Evolutionary conservation across 176 grass and related monocot genomes (phyloP).

Genomic region (Triticum timopheevii): DNA sequence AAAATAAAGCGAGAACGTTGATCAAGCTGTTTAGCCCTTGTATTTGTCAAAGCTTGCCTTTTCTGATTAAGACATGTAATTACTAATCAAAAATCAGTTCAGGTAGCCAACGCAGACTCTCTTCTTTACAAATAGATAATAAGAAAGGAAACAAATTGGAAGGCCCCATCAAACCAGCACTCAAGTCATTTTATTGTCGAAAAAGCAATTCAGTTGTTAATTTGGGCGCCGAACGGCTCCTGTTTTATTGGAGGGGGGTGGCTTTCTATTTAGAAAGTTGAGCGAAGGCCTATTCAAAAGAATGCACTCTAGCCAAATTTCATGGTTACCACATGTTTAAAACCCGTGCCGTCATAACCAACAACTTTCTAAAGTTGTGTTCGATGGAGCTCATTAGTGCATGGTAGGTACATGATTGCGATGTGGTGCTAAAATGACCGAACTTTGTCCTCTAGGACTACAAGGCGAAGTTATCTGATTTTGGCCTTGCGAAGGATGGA

Average conservation of each 20-base stretch:
- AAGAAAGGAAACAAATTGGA: not conserved
- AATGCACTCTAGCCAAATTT: too few relatives aligned
- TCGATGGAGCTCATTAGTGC: too few relatives aligned
- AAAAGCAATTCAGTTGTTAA: too few relatives aligned
- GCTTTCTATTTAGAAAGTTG: too few relatives aligned
- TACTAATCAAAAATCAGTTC: not conserved
- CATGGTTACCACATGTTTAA: too few relatives aligned
- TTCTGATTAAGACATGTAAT: not conserved
- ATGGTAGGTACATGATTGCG: not conserved
- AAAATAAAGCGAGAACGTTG: not conserved
- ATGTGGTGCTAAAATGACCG: not conserved
- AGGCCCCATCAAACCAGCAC: not conserved
- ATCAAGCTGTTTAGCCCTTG: not conserved
- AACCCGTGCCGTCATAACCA: too few relatives aligned
- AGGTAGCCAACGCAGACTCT: not conserved
- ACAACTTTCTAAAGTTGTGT: too few relatives aligned
- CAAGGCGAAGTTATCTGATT: slow-evolving; percentile 83
- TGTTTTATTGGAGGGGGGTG: too few relatives aligned
- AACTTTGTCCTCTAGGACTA: slow-evolving; percentile 38
- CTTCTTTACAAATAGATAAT: not conserved
- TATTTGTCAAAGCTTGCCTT: not conserved
- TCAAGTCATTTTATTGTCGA: too few relatives aligned
- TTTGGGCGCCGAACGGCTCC: too few relatives aligned
- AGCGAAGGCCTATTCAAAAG: too few relatives aligned
- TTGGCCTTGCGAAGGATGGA: slow-evolving; percentile 82